Evolutionary conservation across 257 asterid species (phyloP).

Genomic region (Ehretia macrophylla): DNA sequence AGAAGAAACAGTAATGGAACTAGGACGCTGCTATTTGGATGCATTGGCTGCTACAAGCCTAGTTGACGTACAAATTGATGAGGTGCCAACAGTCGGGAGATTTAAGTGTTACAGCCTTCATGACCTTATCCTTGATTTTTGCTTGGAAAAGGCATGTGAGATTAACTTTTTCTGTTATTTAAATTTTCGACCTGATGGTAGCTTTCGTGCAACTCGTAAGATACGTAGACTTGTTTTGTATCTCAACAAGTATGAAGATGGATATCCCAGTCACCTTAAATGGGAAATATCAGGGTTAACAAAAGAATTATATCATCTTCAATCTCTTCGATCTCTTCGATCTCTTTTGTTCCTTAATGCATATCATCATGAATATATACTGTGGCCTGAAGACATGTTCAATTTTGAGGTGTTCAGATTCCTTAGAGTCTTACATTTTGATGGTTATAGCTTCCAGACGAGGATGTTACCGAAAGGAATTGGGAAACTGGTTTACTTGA

Average conservation of each 20-base stretch:
- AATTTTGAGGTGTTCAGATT: constrained; percentile 10
- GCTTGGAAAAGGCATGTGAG: not conserved
- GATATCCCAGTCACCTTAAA: no score
- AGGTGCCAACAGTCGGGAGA: not conserved
- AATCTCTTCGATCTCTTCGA: not conserved
- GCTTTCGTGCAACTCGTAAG: not conserved
- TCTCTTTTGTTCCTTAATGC: not conserved
- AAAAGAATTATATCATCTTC: not conserved
- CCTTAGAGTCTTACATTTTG: constrained; percentile 23
- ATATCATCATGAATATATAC: not conserved
- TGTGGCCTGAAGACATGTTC: not conserved
- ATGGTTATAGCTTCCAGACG: constrained; percentile 15
- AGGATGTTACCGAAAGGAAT: constrained; percentile 17
- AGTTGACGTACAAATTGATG: constrained; percentile 6
- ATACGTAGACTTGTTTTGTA: not conserved
- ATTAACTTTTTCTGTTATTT: not conserved
- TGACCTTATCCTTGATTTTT: not conserved
- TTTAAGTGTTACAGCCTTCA: not conserved
- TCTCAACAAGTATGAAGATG: not conserved
- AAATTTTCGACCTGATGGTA: not conserved
- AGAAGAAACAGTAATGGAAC: not conserved
- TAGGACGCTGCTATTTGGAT: constrained; percentile 1
- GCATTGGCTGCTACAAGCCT: not conserved
- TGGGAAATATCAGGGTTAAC: not conserved
- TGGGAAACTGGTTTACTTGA: constrained; percentile 21